Percentiles rank a stretch among this genome's conserved stretches.
Conservation (phyloP, 2,329 filamentous ascomycete genomes). For the Erysiphe neolycopersici region DNA sequence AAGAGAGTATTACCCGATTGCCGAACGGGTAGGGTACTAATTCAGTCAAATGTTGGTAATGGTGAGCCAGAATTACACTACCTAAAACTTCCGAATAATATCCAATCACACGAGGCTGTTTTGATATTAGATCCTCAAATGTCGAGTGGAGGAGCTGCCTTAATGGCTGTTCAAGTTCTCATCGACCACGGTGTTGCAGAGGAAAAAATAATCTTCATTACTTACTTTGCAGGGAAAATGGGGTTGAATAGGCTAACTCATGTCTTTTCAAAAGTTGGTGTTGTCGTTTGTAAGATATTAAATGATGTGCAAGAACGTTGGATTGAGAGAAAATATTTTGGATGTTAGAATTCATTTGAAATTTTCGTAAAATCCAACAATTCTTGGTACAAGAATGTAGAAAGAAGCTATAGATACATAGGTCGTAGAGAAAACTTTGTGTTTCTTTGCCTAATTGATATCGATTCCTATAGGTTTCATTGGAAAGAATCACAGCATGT, state of each 20-base stretch:
- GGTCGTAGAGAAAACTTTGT: no score
- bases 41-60: slow-evolving; percentile 64
- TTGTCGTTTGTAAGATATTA: slow-evolving; percentile 63
- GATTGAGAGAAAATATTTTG: slow-evolving; percentile 5
- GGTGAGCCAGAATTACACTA: slow-evolving; percentile 89
- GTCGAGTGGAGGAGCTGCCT: slow-evolving; percentile 56
- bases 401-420: no score
- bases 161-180: slow-evolving; percentile 93
- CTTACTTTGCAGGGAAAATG: slow-evolving; percentile 64
- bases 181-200: slow-evolving; percentile 78
- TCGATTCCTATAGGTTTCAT: no score
- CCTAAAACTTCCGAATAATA: slow-evolving; percentile 48
- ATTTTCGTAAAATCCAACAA: no score
- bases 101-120: slow-evolving; percentile 51
- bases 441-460: no score
- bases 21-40: slow-evolving; percentile 63
- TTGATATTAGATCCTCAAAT: slow-evolving; percentile 82
- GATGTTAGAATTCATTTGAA: slow-evolving; percentile 1
- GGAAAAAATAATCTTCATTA: slow-evolving; percentile 71
- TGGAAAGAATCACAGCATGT: no score
- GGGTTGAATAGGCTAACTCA: slow-evolving; percentile 65
- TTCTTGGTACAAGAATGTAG: no score
- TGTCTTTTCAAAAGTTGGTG: slow-evolving; percentile 67
- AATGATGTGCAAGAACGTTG: slow-evolving; percentile 50
- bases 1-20: slow-evolving; percentile 83